Evolutionary conservation across 352 stramenopile species (phyloP), one percentile per base, ranked within the genome.

Genomic region (Phytophthora sp.): DNA sequence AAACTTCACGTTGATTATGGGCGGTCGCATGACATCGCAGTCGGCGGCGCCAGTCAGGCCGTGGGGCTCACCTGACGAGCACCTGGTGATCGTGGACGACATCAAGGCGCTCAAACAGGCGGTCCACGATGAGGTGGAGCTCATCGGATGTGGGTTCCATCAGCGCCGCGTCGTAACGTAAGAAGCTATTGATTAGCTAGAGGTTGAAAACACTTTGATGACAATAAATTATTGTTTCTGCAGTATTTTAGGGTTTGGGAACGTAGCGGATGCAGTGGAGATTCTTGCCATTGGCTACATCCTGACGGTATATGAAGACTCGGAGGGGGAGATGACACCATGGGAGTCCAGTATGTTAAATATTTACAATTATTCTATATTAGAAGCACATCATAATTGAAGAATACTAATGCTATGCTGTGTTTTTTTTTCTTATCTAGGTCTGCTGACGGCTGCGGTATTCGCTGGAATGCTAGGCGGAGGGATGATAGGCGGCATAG

Each of bases 241-340:
- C 18, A 93, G 85, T 16, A 84, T 93, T 58, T 64, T 94, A 42
- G 86, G 86, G 0, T 80, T 89, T 42, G 91, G 84, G 18, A 97
- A 97, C 71, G 89, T 94, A 2, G 88, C 89, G 0, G 91, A 97
- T 65, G 91, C 91, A 2, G 89, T 97, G 15, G 91, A 97, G 72
- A 93, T 97, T 61, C 77, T 97, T 15, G 86, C 85, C 36, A 95
- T 97, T 45, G 90, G 91, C 11, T 97, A 96, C 65, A 96, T 97
- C 39, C 57, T 97, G 33, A 88, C 79, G 0, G 80, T 89, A 0
- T 91, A 91, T 51, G 82, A 89, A 68, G 77, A 89, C 35, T 75
- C 73, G 0, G 81, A 92, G 47, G 79, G 80, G 8, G 70, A 63
- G 11, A 86, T 93, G 57, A 87, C 82, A 1, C 63, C 82, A n/a